These are phyloP conservation scores for Boletus speciosus DNA, from an alignment of 768 basidiomycete genomes.

Conservation along the genomic window DNA sequence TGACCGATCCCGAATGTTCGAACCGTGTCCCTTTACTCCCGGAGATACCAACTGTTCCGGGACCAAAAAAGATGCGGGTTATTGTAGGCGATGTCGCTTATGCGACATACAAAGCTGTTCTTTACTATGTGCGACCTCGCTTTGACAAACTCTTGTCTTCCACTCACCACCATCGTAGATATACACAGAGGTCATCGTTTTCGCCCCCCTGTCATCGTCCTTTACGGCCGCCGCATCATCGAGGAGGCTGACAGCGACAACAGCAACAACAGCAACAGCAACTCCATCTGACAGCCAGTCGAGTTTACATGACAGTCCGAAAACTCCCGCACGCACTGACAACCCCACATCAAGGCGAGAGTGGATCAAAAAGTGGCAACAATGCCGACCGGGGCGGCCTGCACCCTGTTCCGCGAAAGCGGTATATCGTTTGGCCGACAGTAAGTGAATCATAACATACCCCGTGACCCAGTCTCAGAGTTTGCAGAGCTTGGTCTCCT, in stretches of 20 bases:
- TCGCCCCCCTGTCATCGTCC: conserved; percentile 79
- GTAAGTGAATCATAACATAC: conserved; percentile 41
- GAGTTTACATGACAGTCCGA: conserved; percentile 26
- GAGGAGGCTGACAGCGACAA: conserved; percentile 3
- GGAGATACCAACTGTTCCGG: conserved; percentile 22
- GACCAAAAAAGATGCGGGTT: conserved; percentile 52
- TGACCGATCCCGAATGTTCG: conserved; percentile 9
- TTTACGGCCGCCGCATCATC: conserved; percentile 36
- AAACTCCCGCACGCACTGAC: conserved; percentile 10
- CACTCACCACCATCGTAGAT: conserved; percentile 42
- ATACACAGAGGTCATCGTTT: conserved; percentile 81
- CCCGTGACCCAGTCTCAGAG: neutral
- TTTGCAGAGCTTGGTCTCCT: conserved; percentile 61
- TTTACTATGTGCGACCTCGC: conserved; percentile 66
- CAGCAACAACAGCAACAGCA: conserved; percentile 7
- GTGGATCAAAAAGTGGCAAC: conserved; percentile 74
- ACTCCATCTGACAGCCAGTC: conserved; percentile 37
- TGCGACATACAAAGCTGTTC: conserved; percentile 58
- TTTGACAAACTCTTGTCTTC: neutral
- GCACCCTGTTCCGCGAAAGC: conserved; percentile 83
- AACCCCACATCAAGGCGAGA: conserved; percentile 46
- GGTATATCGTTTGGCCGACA: conserved; percentile 78
- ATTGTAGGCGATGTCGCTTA: conserved; percentile 58
- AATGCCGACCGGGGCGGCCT: conserved; percentile 56
- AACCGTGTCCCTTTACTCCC: neutral